Evolutionary conservation across 2,329 filamentous ascomycete species (phyloP), one percentile per base, ranked within the genome.

Genomic region (Albophoma yamanashiensis): DNA sequence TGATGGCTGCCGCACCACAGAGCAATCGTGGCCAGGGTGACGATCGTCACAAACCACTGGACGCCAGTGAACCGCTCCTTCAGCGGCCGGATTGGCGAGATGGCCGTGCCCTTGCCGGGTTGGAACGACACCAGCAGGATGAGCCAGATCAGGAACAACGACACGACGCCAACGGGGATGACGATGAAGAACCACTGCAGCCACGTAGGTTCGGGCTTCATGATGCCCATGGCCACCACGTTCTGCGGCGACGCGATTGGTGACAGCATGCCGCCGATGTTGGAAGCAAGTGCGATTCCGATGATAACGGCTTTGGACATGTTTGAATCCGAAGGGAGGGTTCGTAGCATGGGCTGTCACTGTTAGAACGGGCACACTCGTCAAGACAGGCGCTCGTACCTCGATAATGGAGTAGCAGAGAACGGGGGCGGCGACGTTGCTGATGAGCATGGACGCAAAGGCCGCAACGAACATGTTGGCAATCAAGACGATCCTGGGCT

Each of bases 391-490:
- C 4, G 17, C 5, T 67, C 80, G 67, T 74, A 90, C 88, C 82
- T 96, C 92, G 62, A 99, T 96, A 68, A 99, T 97, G 25, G 92
- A 96, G 74, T 95, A 97, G 78, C 94, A 99, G 43, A 99, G 82
- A 12, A 99, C 94, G 0, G 94, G 94, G 1, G 95, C 93, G 1
- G 94, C 94, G 36, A 99, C 95, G 67, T 99, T 99, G 76, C 92
- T 96, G 69, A 99, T 97, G 81, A 96, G 91, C 94, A 99, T 99
- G 67, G 92, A 97, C 11, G 95, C 89, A 72, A 99, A 95, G 69
- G 94, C 95, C 59, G 93, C 92, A 50, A 99, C 94, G 67, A 97
- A 92, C 94, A 99, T 99, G 76, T 93, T 97, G 59, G 93, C 94
- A n/a, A 99, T 76, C 5, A 99, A 81, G 4, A 99, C 94, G 2